These are phyloP conservation scores for Basipetospora sp. DNA, from an alignment of 2,329 filamentous ascomycete genomes.

Conservation along the genomic window DNA sequence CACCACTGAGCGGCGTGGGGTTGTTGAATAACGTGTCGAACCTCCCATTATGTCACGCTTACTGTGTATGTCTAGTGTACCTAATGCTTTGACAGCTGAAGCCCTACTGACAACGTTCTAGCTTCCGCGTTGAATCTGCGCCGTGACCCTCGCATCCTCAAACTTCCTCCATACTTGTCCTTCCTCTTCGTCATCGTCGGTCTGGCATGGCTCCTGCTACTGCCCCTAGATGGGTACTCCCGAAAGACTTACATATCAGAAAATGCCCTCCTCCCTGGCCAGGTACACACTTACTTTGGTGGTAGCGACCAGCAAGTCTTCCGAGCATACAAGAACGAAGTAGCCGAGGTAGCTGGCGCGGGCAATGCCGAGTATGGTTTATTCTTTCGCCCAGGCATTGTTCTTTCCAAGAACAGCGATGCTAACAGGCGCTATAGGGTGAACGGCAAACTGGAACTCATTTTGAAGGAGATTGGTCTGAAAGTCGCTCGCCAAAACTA, in stretches of 20 bases:
- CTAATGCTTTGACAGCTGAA: no score
- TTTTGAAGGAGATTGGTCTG: slow-evolving; percentile 65
- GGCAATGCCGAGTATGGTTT: slow-evolving; percentile 37
- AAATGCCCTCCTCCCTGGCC: slow-evolving; percentile 85
- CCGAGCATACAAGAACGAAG: slow-evolving; percentile 73
- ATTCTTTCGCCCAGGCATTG: neutral
- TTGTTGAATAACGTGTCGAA: no score
- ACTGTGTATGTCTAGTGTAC: slow-evolving; percentile 37
- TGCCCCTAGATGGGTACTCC: slow-evolving; percentile 83
- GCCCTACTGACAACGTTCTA: slow-evolving; percentile 14
- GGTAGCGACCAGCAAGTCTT: slow-evolving; percentile 94
- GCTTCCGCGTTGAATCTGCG: slow-evolving; percentile 55
- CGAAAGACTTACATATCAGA: slow-evolving; percentile 91
- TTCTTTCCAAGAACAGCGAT: neutral
- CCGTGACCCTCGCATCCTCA: slow-evolving; percentile 66
- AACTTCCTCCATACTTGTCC: slow-evolving; percentile 76
- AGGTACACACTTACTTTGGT: slow-evolving; percentile 95
- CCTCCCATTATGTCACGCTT: slow-evolving; percentile 46
- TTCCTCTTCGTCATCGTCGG: slow-evolving; percentile 72
- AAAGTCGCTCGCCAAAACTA: slow-evolving; percentile 84
- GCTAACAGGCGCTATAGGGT: slow-evolving; percentile 24
- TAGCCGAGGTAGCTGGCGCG: slow-evolving; percentile 45
- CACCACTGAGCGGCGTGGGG: no score
- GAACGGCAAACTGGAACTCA: slow-evolving; percentile 57
- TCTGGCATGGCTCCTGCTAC: slow-evolving; percentile 73